Conservation (phyloP, 495 filamentous ascomycete species). For the Penicillium atrosanguineum region DNA sequence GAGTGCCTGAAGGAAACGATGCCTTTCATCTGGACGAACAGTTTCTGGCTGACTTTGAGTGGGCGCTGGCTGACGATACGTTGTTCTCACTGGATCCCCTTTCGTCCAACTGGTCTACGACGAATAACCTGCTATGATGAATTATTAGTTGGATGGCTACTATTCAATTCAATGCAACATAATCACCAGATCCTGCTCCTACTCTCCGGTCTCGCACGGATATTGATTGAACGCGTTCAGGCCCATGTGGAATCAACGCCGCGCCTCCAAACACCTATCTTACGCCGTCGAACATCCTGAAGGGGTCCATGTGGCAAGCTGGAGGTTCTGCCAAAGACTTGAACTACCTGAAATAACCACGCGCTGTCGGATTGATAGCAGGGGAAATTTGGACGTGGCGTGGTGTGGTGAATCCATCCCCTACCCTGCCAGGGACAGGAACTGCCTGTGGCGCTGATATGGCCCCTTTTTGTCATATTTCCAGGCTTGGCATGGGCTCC, state of each 20-base stretch:
- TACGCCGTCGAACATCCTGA: too few species aligned
- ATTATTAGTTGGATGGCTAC: neutral
- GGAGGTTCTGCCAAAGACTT: neutral
- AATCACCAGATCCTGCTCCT: neutral
- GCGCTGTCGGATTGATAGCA: neutral
- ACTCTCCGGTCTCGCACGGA: too few species aligned
- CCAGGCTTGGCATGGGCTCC: too few species aligned
- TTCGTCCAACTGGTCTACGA: constrained; percentile 17
- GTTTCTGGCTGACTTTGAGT: constrained; percentile 39
- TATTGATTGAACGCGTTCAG: neutral
- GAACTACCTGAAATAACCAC: constrained; percentile 1
- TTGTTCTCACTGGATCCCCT: constrained; percentile 27
- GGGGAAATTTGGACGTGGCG: neutral
- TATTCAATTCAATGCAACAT: too few species aligned
- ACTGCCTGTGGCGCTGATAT: too few species aligned
- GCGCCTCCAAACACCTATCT: too few species aligned
- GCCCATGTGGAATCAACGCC: neutral
- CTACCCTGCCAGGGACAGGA: too few species aligned
- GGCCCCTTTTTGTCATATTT: too few species aligned
- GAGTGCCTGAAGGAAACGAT: constrained; percentile 15
- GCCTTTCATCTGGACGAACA: constrained; percentile 34
- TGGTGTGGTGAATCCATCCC: too few species aligned
- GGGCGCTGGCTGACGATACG: constrained; percentile 35
- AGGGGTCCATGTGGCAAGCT: too few species aligned
- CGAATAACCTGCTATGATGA: constrained; percentile 14